Base-by-base conservation (phyloP, 352 stramenopile genomes). In the Globisporangium mamillatum region DNA sequence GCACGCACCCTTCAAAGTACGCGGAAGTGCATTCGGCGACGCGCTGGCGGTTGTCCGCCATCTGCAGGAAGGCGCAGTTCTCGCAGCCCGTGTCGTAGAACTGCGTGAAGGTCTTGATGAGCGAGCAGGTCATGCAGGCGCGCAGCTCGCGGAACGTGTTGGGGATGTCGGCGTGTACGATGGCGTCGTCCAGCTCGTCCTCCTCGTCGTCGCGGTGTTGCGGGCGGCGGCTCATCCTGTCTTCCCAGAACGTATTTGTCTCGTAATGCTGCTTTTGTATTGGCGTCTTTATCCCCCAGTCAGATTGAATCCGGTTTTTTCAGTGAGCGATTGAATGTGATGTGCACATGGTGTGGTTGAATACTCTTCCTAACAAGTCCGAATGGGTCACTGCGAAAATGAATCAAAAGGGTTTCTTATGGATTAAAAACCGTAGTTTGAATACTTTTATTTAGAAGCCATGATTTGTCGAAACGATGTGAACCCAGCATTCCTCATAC, bases 41-140 rank as follows among this genome's bases (percentile, higher is more conserved):
- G 54, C 88, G 88, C 76, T 91, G 80, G 61, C 87, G 86, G 79
- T 96, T 96, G 83, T 96, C 88, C 60, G 88, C 86, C 88, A 96
- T 96, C 67, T 96, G 87, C 48, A 96, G 76, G 67, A 96, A 94
- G 57, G 82, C 76, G 72, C 88, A 96, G 78, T 96, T 96, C 72
- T 96, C 88, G 74, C 88, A 96, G 67, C 88, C 88, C 65, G 83
- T 93, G 75, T 96, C 88, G 77, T 96, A 96, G 74, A 96, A 96
- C 76, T 96, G 88, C 72, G 86, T 94, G 74, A 94, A 96, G 12
- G 86, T 94, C 79, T 96, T 96, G 70, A 96, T 77, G 55, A 96
- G 81, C 54, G 88, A 96, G 76, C 88, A 96, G 60, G 86, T 94
- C 86, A 96, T 93, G 69, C 88, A 96, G 57, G 88, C 88, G 59